phyloP scores from a whole-genome alignment of 352 stramenopile genomes.

The Blastocystis sp. region DNA sequence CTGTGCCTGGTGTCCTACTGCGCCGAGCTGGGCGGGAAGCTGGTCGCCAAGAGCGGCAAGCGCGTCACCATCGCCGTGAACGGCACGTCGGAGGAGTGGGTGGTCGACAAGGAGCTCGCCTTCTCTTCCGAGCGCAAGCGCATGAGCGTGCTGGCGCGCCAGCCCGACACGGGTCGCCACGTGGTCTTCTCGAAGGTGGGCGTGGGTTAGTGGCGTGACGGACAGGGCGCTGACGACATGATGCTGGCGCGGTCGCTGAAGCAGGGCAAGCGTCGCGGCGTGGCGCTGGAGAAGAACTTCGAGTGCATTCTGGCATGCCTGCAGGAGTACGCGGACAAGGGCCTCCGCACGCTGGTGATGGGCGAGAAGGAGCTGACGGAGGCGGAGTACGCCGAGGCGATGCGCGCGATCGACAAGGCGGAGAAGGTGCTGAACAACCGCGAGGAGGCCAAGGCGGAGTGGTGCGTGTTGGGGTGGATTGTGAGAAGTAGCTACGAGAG shows the following conservation, averaged over 20 bases:
- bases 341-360: slow-evolving; percentile 80
- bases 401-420: slow-evolving; percentile 70
- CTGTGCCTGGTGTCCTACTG: slow-evolving; percentile 52
- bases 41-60: slow-evolving; percentile 16
- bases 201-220: too few relatives aligned
- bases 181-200: slow-evolving; percentile 26
- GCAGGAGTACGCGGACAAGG: slow-evolving; percentile 80
- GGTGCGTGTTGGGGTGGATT: not conserved
- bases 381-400: slow-evolving; percentile 76
- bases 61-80: slow-evolving; percentile 24
- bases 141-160: slow-evolving; percentile 91
- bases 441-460: slow-evolving; percentile 74
- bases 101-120: slow-evolving; percentile 90
- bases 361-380: slow-evolving; percentile 73
- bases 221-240: slow-evolving; percentile 40
- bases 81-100: slow-evolving; percentile 76
- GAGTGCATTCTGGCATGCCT: slow-evolving; percentile 74
- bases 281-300: slow-evolving; percentile 9
- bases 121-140: slow-evolving; percentile 95
- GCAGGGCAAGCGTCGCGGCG: not conserved
- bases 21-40: not conserved
- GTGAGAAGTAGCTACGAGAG: slow-evolving; percentile 77
- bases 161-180: slow-evolving; percentile 68
- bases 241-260: slow-evolving; percentile 26
- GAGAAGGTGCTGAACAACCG: slow-evolving; percentile 75